These are phyloP conservation scores for Diaporthe capsici DNA, from an alignment of 2,329 filamentous ascomycete species.

Conservation along the genomic window DNA sequence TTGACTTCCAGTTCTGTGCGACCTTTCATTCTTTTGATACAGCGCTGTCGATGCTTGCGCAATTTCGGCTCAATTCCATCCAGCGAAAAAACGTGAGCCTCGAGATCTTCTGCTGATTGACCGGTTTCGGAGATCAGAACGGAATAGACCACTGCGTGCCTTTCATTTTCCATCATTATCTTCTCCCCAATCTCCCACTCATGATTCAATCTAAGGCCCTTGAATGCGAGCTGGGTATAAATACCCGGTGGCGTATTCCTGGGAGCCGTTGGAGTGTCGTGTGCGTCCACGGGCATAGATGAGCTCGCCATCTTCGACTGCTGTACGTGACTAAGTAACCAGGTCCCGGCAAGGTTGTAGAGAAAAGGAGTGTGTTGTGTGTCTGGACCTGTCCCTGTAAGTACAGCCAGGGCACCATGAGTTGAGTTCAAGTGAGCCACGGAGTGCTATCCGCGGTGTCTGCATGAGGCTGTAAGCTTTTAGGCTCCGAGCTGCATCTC, in stretches of 20 bases:
- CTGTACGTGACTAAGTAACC: background rate
- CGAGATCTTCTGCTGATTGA: background rate
- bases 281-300: background rate
- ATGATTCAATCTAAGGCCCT: too few relatives aligned
- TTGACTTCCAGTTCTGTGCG: background rate
- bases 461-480: background rate
- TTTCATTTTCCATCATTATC: background rate
- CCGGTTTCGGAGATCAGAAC: background rate
- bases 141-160: conserved; percentile 7
- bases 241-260: background rate
- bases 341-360: too few relatives aligned
- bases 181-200: background rate
- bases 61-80: background rate
- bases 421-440: background rate
- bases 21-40: background rate
- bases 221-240: background rate
- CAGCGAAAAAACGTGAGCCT: background rate
- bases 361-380: too few relatives aligned
- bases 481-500: background rate
- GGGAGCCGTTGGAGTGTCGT: too few relatives aligned
- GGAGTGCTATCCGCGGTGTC: background rate
- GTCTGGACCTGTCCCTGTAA: too few relatives aligned
- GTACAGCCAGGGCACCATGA: background rate
- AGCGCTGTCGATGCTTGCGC: conserved; percentile 1
- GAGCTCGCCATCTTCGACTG: background rate